These are phyloP conservation scores for Pseudotsuga menziesii DNA, from an alignment of 75 land plant genomes.

Conservation along the genomic window DNA sequence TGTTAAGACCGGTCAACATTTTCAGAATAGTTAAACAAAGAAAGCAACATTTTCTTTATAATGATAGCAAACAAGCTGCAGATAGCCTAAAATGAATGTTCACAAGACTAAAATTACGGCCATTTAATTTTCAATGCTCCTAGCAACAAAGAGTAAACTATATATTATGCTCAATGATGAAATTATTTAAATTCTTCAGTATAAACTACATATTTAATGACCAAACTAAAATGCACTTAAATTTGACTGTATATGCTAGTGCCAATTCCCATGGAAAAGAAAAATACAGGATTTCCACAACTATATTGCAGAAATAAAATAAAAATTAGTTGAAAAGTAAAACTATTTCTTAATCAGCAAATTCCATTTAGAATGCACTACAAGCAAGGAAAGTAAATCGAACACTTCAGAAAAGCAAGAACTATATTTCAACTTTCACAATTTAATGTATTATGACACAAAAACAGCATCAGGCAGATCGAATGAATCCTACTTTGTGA, in stretches of 20 bases:
- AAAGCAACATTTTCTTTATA: too few relatives aligned
- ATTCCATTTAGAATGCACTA: background rate
- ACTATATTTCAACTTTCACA: background rate
- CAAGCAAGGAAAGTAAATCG: background rate
- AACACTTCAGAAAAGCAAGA: background rate
- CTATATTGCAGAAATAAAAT: too few relatives aligned
- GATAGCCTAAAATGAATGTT: background rate
- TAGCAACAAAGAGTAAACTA: background rate
- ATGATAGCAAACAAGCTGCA: background rate
- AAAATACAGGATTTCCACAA: background rate
- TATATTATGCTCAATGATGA: background rate
- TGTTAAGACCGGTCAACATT: too few relatives aligned
- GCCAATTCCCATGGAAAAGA: background rate
- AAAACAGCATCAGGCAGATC: background rate
- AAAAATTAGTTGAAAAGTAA: too few relatives aligned
- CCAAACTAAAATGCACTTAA: background rate
- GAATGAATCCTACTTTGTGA: slow-evolving; percentile 36
- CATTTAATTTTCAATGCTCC: background rate
- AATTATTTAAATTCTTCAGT: background rate
- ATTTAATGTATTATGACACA: background rate
- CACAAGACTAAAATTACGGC: background rate
- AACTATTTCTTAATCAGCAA: too few relatives aligned
- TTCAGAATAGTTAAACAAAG: too few relatives aligned
- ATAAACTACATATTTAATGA: background rate
- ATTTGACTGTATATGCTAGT: background rate